These are phyloP conservation scores for Chlorophyllum brunneum DNA, from an alignment of 768 basidiomycete genomes.

Conservation along the genomic window DNA sequence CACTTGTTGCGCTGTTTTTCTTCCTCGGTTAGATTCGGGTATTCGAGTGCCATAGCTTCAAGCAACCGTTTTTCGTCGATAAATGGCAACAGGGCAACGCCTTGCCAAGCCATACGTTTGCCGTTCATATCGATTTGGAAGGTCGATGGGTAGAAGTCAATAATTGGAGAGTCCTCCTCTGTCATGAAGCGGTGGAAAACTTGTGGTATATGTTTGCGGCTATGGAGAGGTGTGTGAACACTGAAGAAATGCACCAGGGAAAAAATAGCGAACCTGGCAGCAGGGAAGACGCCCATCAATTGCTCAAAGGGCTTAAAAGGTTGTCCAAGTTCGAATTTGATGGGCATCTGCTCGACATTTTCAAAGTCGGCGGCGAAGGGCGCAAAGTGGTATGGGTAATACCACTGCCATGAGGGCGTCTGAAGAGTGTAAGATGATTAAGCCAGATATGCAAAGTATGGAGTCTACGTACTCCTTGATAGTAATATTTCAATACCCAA, in stretches of 20 bases:
- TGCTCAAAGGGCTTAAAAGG: constrained; percentile 99
- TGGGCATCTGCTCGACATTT: constrained; percentile 71
- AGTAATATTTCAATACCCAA: constrained; percentile 98
- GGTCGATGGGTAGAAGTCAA: constrained; percentile 89
- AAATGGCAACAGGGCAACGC: constrained; percentile 94
- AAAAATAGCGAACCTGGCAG: constrained; percentile 61
- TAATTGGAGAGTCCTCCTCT: constrained; percentile 83
- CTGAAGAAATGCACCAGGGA: constrained; percentile 9
- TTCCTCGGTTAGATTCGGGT: constrained; percentile 69
- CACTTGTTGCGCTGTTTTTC: constrained; percentile 82
- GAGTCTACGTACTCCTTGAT: constrained; percentile 77
- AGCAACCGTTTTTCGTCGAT: constrained; percentile 84
- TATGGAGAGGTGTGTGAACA: constrained; percentile 24
- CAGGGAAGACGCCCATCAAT: constrained; percentile 96
- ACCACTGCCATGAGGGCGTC: constrained; percentile 99
- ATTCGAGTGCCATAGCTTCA: constrained; percentile 72
- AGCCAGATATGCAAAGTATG: constrained; percentile 14
- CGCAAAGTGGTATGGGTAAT: constrained; percentile 97
- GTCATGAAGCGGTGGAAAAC: constrained; percentile 88
- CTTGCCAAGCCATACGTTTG: constrained; percentile 99
- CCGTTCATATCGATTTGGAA: constrained; percentile 99
- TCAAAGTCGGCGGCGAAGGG: constrained; percentile 96
- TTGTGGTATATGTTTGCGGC: constrained; percentile 84
- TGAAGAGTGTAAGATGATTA: constrained; percentile 22
- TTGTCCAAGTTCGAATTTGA: constrained; percentile 73